These are phyloP conservation scores for Madurella fahalii DNA, from an alignment of 2,329 filamentous ascomycete species.

Conservation along the genomic window DNA sequence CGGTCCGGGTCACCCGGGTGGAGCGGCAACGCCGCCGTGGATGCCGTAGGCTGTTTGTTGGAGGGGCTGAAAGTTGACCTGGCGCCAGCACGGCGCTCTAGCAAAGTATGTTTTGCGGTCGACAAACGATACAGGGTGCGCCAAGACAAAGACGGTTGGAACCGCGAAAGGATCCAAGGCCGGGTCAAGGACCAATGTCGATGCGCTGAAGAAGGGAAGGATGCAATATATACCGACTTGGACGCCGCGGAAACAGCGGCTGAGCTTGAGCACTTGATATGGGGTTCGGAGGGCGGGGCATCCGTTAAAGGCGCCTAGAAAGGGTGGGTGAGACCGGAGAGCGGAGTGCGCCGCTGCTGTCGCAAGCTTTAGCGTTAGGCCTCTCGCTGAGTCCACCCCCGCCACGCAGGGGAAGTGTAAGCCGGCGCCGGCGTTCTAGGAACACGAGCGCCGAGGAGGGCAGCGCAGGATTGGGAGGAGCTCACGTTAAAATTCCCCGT, in stretches of 20 bases:
- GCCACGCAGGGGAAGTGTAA: background rate
- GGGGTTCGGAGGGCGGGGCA: conserved; percentile 2
- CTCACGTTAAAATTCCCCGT: background rate
- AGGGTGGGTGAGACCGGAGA: background rate
- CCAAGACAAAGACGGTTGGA: background rate
- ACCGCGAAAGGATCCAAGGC: background rate
- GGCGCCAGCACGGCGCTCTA: conserved; percentile 2
- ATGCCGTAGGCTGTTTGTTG: background rate
- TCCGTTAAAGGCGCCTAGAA: background rate
- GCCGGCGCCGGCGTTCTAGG: background rate
- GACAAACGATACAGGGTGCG: background rate
- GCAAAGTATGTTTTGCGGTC: conserved; percentile 8
- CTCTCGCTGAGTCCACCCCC: background rate
- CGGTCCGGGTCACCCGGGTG: background rate
- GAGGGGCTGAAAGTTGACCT: background rate
- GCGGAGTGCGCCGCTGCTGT: background rate
- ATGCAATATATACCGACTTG: conserved; percentile 3
- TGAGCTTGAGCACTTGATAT: conserved; percentile 23
- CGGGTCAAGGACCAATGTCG: conserved; percentile 3
- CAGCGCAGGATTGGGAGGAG: too few relatives aligned
- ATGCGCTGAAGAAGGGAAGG: background rate
- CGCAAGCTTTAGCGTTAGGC: background rate
- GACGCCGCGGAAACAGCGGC: conserved; percentile 25
- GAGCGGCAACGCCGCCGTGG: conserved; percentile 1
- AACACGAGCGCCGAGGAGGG: background rate